Evolutionary conservation across 331 rosid species (phyloP).

Genomic region (Malus hybrid): DNA sequence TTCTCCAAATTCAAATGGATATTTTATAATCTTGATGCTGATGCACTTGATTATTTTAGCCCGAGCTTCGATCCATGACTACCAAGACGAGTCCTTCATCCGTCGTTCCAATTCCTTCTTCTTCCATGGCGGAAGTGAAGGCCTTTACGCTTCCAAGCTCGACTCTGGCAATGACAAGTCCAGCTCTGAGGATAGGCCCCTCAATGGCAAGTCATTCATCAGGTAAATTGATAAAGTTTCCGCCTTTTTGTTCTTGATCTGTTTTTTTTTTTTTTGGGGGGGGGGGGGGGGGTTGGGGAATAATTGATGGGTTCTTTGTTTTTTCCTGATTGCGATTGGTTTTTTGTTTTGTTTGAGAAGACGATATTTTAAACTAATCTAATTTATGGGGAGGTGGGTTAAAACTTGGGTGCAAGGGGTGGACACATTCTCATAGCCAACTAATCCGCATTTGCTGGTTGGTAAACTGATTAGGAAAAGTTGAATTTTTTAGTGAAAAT

Average conservation of each 20-base stretch:
- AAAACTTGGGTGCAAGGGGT: background rate
- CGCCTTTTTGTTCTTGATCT: conserved; percentile 15
- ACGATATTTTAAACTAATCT: no score
- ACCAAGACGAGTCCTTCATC: conserved; percentile 52
- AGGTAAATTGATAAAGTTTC: conserved; percentile 23
- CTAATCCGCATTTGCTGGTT: background rate
- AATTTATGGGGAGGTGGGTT: background rate
- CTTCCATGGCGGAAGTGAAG: conserved; percentile 88
- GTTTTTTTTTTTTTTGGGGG: background rate
- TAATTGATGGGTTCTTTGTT: background rate
- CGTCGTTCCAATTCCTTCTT: conserved; percentile 78
- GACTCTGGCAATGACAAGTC: conserved; percentile 15
- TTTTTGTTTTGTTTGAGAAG: background rate
- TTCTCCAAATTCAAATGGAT: conserved; percentile 20
- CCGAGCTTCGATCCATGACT: conserved; percentile 76
- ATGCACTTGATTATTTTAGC: conserved; percentile 22
- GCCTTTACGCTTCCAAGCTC: conserved; percentile 56
- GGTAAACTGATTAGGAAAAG: background rate
- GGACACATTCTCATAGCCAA: background rate
- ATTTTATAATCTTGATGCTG: background rate
- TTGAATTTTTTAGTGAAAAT: background rate
- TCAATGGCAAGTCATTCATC: conserved; percentile 65
- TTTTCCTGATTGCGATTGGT: no score
- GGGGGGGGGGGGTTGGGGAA: background rate
- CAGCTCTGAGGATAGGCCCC: conserved; percentile 37